Base-by-base conservation (phyloP, 2,329 filamentous ascomycete species). In the Ascosphaera apis region DNA sequence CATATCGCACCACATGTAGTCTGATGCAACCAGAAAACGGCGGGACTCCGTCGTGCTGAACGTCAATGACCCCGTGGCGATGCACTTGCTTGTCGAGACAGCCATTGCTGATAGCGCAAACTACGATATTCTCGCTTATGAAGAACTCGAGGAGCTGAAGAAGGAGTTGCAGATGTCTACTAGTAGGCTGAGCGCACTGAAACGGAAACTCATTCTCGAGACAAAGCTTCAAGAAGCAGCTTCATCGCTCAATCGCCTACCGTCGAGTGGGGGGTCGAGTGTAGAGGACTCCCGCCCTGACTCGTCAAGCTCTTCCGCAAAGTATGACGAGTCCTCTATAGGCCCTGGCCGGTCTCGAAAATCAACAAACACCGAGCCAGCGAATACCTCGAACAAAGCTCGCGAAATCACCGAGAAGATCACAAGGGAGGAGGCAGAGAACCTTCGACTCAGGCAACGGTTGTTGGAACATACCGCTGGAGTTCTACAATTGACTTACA, bases 141-240 rank as follows among this genome's bases (percentile, higher is more conserved):
- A 92, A 51, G 84, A 95, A 56, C 76, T 93, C 19, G 88, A 95
- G 44, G 67, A 71, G 33, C 58, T 95, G 47, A 98, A 95, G 64
- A 91, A 83, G 53, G 81, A 92, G 60, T 69, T 75, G 42, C 68
- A 72, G 39, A 62, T 71, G 25, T 57, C 95, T 35, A 65, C 67
- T 17, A 69, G 74, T 48, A 76, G 81, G n/a, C 74, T 92, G 44
- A 79, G 86, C 42, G 75, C 80, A 27, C 74, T 81, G 15, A 72
- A 76, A 44, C 70, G 81, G 40, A 92, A 86, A 55, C 65, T 98
- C 27, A 73, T 75, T 21, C 72, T 95, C 33, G 88, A 98, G 54
- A 78, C 74, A 37, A 98, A 95, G 60, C 82, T 93, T 47, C 78
- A 83, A 46, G 86, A 95, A 64, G 88, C 88, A 1, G 82, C 88